These are phyloP conservation scores for Russula ochroleuca DNA, from an alignment of 768 basidiomycete species.

Conservation along the genomic window DNA sequence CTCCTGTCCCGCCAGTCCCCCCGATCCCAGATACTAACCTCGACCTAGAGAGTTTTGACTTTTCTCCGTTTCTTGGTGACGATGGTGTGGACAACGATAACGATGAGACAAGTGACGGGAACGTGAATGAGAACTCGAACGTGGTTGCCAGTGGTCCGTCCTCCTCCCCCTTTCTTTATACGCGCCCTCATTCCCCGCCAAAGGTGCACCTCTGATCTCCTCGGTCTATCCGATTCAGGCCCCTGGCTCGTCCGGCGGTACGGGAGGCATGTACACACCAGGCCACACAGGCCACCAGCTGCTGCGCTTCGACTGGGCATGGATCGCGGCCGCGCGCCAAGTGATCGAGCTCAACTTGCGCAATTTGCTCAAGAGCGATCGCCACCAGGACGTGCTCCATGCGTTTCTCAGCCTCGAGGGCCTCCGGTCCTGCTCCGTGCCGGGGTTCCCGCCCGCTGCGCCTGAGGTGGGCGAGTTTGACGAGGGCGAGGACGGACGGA, in stretches of 20 bases:
- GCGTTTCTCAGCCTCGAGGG: conserved; percentile 33
- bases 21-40: conserved; percentile 12
- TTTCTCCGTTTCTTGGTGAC: neutral
- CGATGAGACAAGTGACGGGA: no score
- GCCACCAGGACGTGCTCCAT: conserved; percentile 28
- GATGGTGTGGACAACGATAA: neutral
- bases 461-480: neutral
- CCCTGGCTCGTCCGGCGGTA: neutral
- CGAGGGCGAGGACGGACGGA: neutral
- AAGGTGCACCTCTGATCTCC: neutral
- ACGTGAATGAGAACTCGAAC: no score
- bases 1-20: neutral
- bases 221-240: neutral
- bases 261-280: conserved; percentile 24
- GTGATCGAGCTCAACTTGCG: conserved; percentile 50
- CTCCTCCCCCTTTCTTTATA: neutral
- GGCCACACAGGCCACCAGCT: conserved; percentile 28
- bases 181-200: neutral
- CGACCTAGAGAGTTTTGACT: no score
- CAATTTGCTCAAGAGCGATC: conserved; percentile 35
- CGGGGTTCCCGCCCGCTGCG: conserved; percentile 21
- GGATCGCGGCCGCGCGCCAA: conserved; percentile 47
- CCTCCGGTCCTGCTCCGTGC: conserved; percentile 31
- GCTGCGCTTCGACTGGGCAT: conserved; percentile 46
- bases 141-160: neutral